Evolutionary conservation across 208 protist genomes (phyloP).

Genomic region (Acanthamoeba castellanii): DNA sequence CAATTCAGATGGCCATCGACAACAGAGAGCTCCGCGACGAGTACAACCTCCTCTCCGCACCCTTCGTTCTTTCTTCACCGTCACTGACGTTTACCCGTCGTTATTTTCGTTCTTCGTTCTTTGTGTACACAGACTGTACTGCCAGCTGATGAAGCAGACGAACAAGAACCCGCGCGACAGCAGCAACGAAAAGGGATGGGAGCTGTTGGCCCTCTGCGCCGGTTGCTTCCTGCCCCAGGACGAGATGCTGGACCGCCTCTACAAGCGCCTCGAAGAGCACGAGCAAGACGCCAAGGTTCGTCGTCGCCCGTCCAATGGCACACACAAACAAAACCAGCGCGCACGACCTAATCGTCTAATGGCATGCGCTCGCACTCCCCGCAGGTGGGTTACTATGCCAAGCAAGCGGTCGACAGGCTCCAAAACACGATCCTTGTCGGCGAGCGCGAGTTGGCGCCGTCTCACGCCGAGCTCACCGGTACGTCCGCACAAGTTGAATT

Average conservation of each 20-base stretch:
- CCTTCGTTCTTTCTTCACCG: background rate
- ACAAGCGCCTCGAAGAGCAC: constrained; percentile 49
- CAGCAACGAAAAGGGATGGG: constrained; percentile 72
- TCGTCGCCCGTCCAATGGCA: background rate
- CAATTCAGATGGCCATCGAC: constrained; percentile 60
- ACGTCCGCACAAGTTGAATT: background rate
- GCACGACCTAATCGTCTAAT: background rate
- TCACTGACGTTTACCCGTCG: background rate
- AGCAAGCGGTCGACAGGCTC: constrained; percentile 37
- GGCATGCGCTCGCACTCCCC: background rate
- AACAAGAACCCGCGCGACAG: constrained; percentile 50
- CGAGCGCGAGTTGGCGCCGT: constrained; percentile 23
- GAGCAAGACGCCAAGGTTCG: background rate
- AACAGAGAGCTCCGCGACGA: constrained; percentile 67
- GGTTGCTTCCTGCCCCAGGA: constrained; percentile 27
- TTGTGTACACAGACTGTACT: background rate
- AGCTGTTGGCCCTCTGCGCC: constrained; percentile 48
- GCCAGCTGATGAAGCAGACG: constrained; percentile 72
- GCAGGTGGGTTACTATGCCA: constrained; percentile 40
- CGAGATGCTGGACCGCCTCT: constrained; percentile 46
- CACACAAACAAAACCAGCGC: background rate
- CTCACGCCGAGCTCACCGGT: constrained; percentile 28
- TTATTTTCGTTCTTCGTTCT: no score
- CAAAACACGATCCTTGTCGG: constrained; percentile 54
- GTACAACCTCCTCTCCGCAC: background rate